Conservation (phyloP, 345 rosid species). For the Linum lewisii region DNA sequence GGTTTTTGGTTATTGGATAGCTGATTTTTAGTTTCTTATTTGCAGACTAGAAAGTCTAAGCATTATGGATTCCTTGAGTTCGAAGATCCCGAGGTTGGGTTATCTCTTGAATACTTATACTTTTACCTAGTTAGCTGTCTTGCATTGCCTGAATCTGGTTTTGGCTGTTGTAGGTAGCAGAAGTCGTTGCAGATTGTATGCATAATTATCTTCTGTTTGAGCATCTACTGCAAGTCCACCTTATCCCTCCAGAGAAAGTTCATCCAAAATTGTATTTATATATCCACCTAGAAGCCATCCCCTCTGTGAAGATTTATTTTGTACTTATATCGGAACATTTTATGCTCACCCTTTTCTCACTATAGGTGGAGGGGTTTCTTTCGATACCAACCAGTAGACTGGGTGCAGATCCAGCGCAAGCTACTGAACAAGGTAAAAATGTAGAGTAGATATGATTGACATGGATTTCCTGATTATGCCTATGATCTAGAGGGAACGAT, state of each 20-base stretch:
- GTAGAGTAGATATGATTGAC: no score
- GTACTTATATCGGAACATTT: not conserved
- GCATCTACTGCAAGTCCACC: slow-evolving; percentile 72
- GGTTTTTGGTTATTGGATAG: not conserved
- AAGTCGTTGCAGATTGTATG: slow-evolving; percentile 88
- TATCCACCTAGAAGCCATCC: not conserved
- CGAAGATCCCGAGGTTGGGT: slow-evolving; percentile 62
- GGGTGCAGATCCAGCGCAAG: slow-evolving; percentile 51
- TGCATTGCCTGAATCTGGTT: slow-evolving; percentile 9
- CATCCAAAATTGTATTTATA: slow-evolving; percentile 60
- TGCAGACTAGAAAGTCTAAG: slow-evolving; percentile 92
- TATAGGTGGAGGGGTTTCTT: slow-evolving; percentile 73
- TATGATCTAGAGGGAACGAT: not conserved
- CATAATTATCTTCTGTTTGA: slow-evolving; percentile 73
- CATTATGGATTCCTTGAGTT: slow-evolving; percentile 90
- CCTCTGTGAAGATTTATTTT: not conserved
- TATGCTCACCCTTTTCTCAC: not conserved
- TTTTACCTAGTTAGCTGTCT: not conserved
- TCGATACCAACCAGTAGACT: slow-evolving; percentile 48
- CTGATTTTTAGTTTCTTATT: not conserved
- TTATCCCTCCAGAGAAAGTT: slow-evolving; percentile 54
- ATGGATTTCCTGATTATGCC: not conserved
- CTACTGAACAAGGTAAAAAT: slow-evolving; percentile 52
- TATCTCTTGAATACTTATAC: not conserved
- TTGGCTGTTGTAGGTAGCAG: slow-evolving; percentile 67